Evolutionary conservation across 176 grass and related monocot genomes (phyloP), one percentile per base, ranked within the genome.

Genomic region (Pontederia paniculata): DNA sequence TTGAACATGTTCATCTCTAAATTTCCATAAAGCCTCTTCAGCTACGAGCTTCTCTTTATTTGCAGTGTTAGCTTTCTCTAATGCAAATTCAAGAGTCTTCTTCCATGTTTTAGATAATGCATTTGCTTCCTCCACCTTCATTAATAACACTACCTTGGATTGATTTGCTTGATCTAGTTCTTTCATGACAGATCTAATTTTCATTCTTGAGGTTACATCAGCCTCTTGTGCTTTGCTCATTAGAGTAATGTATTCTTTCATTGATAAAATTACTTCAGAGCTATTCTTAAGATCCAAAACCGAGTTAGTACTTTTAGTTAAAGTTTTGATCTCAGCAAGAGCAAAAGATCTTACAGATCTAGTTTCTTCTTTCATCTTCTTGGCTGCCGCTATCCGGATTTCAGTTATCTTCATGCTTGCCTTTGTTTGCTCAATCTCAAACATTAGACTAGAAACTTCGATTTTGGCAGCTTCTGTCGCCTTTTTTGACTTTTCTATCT

Each of bases 321-420:
- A 50, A 65, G 79, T 81, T 72, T 86, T 89, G 41, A 86, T 80
- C 55, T 89, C 85, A 41, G 73, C 74, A 68, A 95, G 83, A 58
- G 90, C 82, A 75, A 89, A 20, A 57, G 76, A 62, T 72, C 86
- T 85, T 45, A 85, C 84, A 61, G 79, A 78, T 69, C 65, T 86
- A 18, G 85, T 78, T 10, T 85, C 85, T 67, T 86, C 85, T 78
- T 89, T 85, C 76, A 86, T 85, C 74, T 95, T 95, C 66, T 72
- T 89, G 50, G 85, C 85, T 44, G 85, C 90, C 58, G 76, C 49
- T 21, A 69, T 78, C 50, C 78, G 83, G 45, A 86, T 60, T 60
- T 95, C 90, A 48, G 82, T 73, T 14, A 70, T 89, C 50, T 48
- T 73, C 65, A 89, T 74, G 67, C 62, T 89, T 67, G 78, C 63